These are phyloP conservation scores for Extremus antarcticus DNA, from an alignment of 495 filamentous ascomycete species.

Conservation along the genomic window DNA sequence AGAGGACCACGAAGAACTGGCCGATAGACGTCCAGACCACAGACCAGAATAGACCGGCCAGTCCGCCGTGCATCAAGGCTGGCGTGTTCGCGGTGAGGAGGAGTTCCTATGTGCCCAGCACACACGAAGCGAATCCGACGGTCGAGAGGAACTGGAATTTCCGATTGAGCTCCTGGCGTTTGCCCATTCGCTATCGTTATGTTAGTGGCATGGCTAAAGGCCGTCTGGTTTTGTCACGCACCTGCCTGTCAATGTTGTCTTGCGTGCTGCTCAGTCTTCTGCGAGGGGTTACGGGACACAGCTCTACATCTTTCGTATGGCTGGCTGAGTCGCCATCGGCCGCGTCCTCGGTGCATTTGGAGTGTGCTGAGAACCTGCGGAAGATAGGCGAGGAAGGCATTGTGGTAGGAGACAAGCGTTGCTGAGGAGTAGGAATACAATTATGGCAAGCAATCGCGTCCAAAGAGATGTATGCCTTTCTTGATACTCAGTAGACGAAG, in stretches of 20 bases:
- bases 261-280: background rate
- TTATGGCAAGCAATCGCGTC: background rate
- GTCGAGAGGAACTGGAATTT: constrained; percentile 1
- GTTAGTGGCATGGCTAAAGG: background rate
- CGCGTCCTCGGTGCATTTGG: background rate
- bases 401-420: background rate
- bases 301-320: background rate
- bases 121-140: constrained; percentile 3
- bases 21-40: constrained; percentile 9
- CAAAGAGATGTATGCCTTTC: background rate
- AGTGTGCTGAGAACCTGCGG: background rate
- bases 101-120: constrained; percentile 3
- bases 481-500: background rate
- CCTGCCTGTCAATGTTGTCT: background rate
- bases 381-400: background rate
- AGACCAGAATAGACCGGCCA: constrained; percentile 18
- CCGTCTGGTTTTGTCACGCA: background rate
- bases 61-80: constrained; percentile 23
- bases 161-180: background rate
- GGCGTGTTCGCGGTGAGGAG: constrained; percentile 1
- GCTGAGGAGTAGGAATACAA: background rate
- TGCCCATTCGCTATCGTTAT: background rate
- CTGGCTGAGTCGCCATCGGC: background rate
- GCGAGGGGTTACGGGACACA: background rate
- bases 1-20: constrained; percentile 13